phyloP scores from a whole-genome alignment of 1,284 basidiomycete genomes.

The Trametes polyzona region DNA sequence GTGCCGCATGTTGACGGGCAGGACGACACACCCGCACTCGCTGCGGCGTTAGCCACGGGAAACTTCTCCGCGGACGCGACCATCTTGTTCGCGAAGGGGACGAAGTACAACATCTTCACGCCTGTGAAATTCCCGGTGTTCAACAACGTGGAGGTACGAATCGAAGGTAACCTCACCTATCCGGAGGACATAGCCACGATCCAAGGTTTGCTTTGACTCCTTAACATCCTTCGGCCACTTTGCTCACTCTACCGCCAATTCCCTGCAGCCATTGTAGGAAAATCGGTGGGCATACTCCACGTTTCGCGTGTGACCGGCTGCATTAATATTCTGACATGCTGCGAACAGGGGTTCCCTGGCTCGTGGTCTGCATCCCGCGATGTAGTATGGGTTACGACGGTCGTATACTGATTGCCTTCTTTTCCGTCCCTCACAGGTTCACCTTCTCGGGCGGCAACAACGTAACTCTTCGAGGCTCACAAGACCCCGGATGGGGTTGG shows the following conservation, averaged over 20 bases:
- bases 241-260: neutral
- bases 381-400: neutral
- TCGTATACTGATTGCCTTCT: too few species aligned
- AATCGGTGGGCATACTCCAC: slow-evolving; percentile 41
- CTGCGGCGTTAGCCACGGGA: slow-evolving; percentile 42
- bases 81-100: slow-evolving; percentile 58
- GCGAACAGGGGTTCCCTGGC: slow-evolving; percentile 51
- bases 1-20: slow-evolving; percentile 51
- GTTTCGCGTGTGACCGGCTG: too few species aligned
- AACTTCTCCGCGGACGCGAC: slow-evolving; percentile 51
- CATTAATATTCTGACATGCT: too few species aligned
- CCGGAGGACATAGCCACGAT: slow-evolving; percentile 56
- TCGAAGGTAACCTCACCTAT: slow-evolving; percentile 64
- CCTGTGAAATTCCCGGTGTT: slow-evolving; percentile 58
- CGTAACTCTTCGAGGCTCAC: slow-evolving; percentile 58
- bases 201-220: slow-evolving; percentile 46
- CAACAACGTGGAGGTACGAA: slow-evolving; percentile 57
- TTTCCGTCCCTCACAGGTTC: slow-evolving; percentile 45
- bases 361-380: slow-evolving; percentile 43
- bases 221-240: neutral
- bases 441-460: slow-evolving; percentile 57
- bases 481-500: slow-evolving; percentile 62
- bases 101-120: slow-evolving; percentile 62
- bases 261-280: slow-evolving; percentile 20
- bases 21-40: slow-evolving; percentile 57